Evolutionary conservation across 352 stramenopile genomes (phyloP).

Genomic region (Saprolegnia parasitica): DNA sequence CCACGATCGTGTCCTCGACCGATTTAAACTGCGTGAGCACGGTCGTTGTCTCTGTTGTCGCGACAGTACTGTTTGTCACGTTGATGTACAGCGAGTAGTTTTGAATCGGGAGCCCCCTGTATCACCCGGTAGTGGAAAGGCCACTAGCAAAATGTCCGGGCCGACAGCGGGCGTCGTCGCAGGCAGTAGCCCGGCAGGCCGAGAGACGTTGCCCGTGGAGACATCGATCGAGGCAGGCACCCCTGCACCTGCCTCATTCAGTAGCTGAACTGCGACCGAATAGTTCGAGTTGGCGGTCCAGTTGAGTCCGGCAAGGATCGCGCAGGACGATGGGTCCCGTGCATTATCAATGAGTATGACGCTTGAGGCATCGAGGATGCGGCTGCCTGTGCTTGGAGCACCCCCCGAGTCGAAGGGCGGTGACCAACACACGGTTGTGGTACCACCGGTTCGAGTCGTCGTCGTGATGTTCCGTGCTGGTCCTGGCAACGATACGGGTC

Average conservation of each 20-base stretch:
- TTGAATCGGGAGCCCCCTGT: background rate
- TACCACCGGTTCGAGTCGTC: constrained; percentile 31
- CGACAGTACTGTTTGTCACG: background rate
- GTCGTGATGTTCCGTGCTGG: constrained; percentile 24
- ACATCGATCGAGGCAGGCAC: background rate
- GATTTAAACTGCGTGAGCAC: background rate
- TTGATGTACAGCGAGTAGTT: constrained; percentile 18
- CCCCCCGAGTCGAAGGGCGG: constrained; percentile 31
- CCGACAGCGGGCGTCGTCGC: background rate
- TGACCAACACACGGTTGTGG: constrained; percentile 33
- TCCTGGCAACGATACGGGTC: constrained; percentile 27
- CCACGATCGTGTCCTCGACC: background rate
- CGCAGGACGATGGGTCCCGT: background rate
- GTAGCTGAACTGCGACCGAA: background rate
- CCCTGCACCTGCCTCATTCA: background rate
- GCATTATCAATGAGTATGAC: background rate
- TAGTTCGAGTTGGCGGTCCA: constrained; percentile 3
- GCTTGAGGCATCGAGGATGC: constrained; percentile 19
- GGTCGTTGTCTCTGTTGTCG: background rate
- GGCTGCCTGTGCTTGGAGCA: constrained; percentile 31
- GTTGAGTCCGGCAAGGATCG: background rate
- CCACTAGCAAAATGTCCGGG: background rate
- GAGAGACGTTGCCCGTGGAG: background rate
- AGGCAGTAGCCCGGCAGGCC: background rate
- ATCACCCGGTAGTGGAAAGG: background rate